These are phyloP conservation scores for Bertia moriformis DNA, from an alignment of 2,329 filamentous ascomycete species.

Conservation along the genomic window DNA sequence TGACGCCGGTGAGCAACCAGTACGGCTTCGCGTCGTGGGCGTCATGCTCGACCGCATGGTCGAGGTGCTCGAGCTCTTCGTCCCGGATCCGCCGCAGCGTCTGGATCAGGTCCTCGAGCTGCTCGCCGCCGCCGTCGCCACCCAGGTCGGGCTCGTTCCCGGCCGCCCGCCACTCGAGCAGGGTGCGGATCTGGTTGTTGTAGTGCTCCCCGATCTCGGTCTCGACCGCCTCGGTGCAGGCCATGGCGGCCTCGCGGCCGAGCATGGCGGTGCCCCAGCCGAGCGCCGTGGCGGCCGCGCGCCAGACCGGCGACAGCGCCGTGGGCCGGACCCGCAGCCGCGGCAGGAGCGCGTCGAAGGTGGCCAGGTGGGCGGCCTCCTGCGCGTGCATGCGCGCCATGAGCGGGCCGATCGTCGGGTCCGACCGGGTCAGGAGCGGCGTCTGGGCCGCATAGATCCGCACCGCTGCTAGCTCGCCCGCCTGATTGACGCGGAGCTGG, in stretches of 20 bases:
- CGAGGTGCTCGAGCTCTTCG: slow-evolving; percentile 91
- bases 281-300: slow-evolving; percentile 60
- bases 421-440: slow-evolving; percentile 60
- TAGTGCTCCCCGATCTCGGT: slow-evolving; percentile 96
- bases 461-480: slow-evolving; percentile 85
- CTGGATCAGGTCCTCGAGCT: slow-evolving; percentile 57
- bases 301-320: slow-evolving; percentile 83
- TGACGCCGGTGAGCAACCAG: slow-evolving; percentile 73
- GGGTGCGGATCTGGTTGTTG: slow-evolving; percentile 71
- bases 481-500: slow-evolving; percentile 86
- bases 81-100: slow-evolving; percentile 76
- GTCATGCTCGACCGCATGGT: slow-evolving; percentile 88
- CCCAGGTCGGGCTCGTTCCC: no score
- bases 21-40: slow-evolving; percentile 80
- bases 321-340: slow-evolving; percentile 85
- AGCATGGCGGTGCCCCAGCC: slow-evolving; percentile 83
- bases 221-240: slow-evolving; percentile 94
- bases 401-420: slow-evolving; percentile 76
- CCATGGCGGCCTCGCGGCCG: slow-evolving; percentile 91
- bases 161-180: slow-evolving; percentile 62
- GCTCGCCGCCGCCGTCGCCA: slow-evolving; percentile 65
- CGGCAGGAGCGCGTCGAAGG: slow-evolving; percentile 70
- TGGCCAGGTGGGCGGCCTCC: slow-evolving; percentile 72
- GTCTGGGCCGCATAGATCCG: slow-evolving; percentile 87
- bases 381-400: slow-evolving; percentile 99